Evolutionary conservation across 2,329 filamentous ascomycete species (phyloP), one percentile per base, ranked within the genome.

Genomic region (Aureobasidium sp.): DNA sequence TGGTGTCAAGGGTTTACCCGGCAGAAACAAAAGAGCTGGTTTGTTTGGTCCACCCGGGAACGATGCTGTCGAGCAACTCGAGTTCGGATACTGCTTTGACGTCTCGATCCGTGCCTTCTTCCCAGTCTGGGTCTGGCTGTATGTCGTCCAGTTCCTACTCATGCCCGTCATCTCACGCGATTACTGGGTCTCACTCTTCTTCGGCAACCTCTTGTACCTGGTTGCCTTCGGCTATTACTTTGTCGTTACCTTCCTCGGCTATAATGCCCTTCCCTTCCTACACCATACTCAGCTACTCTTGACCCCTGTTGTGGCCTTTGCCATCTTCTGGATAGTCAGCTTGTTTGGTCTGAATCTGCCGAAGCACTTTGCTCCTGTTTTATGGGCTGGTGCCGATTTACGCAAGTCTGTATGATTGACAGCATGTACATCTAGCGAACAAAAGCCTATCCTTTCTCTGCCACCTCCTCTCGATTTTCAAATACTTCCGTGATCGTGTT

Each of bases 31-130:
- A 64, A 76, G 78, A 53, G 76, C 82, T 69, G 84, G 85, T 2
- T 72, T 87, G 7, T 87, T 87, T 68, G 77, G 80, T 5, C 81
- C 83, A 60, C 79, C 81, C 0, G 75, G 75, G 4, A 78, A 77
- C 12, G 81, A 80, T 34, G 66, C 67, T 12, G 69, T 69, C 20
- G 84, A 87, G 61, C 82, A 82, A 64, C 72, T 88, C 64, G 86
- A 88, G 69, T 88, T 88, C 74, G 86, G 86, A 59, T 88, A 88
- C 70, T 88, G 86, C 72, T 88, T 87, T 74, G 86, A 88, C 75
- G 86, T 87, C 23, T 82, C 84, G 0, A 88, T 87, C 42, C 79
- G 86, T 41, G 85, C 85, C 0, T 88, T 87, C 72, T 85, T 88
- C 66, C 85, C 86, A 0, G 78, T 87, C 5, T 88, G 86, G 78